phyloP scores from a whole-genome alignment of 2,329 filamentous ascomycete species.

The Venturia aucupariae region DNA sequence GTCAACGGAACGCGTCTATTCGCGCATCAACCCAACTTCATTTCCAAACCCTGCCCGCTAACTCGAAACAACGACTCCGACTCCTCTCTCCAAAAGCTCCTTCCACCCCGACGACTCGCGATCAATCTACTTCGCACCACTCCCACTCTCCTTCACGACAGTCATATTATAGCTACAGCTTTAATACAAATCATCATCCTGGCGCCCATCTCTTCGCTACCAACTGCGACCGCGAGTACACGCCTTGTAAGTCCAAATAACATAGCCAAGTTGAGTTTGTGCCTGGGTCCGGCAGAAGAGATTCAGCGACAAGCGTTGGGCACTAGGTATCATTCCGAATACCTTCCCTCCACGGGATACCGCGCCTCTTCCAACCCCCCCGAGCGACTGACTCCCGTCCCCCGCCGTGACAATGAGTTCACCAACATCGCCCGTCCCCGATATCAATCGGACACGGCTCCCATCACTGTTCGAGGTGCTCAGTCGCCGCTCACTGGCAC shows the following conservation, averaged over 20 bases:
- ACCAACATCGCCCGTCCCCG: conserved; percentile 18
- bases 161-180: not conserved
- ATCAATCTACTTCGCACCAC: not conserved
- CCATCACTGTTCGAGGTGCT: conserved; percentile 94
- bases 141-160: not conserved
- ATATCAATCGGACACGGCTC: conserved; percentile 61
- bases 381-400: not conserved
- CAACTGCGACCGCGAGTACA: not conserved
- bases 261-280: not conserved
- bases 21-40: not conserved
- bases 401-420: conserved; percentile 19
- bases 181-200: not conserved
- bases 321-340: not conserved
- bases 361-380: not conserved
- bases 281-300: not conserved
- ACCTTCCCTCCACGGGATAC: not conserved
- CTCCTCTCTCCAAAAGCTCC: not conserved
- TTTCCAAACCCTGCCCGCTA: not conserved
- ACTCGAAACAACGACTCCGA: not conserved
- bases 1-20: not conserved
- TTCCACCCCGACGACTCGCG: not conserved
- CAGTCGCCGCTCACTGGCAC: conserved; percentile 84
- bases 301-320: not conserved
- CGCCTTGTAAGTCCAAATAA: not conserved
- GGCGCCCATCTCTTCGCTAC: not conserved